Base-by-base conservation (phyloP, 805 yeast species). In the Wickerhamiella occidentalis region DNA sequence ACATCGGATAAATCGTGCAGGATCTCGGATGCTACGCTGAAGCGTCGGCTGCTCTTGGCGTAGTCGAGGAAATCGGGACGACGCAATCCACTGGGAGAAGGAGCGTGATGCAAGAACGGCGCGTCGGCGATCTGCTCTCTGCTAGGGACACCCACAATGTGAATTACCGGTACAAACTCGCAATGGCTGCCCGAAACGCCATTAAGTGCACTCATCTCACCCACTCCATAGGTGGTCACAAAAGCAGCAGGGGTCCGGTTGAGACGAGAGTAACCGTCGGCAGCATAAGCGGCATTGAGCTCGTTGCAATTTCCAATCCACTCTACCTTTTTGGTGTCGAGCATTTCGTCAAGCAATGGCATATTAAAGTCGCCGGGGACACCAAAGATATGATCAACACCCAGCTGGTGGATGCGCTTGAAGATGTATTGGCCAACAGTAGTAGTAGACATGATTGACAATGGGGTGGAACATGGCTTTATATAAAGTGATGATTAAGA, bases 251-350 rank as follows among this genome's bases (percentile, higher is more conserved):
- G 74, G n/a, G 76, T 73, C 45, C 72, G 69, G 25, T 79, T 71
- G 40, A 70, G 69, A 53, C 90, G 74, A 17, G 92, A 78, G 59
- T 85, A 88, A 4, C 96, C 96, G 63, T 88, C 96, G 6, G 90
- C 88, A 5, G 92, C 79, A 62, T 88, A 87, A 7, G 94, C 92
- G 3, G 92, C 81, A 61, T 87, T 88, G 55, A 87, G 72, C 67
- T 87, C 96, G 61, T 87, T 87, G 68, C 95, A 85, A 52, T 79
- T 77, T 21, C 95, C 95, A 44, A 84, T 71, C 85, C 94, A 86
- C 48, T 76, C 66, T 56, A 82, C 62, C 8, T 68, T 69, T 19
- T 43, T 43, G 22, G 41, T 45, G 5, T 45, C 47, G 5, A 74
- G 71, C 40, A 63, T 65, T 23, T 57, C 55, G 59, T 69, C 74